A percentile compares a stretch with the other conserved stretches of the same genome.
These are phyloP conservation scores for Lepiota brunneoincarnata DNA, from an alignment of 768 basidiomycete species.

Conservation along the genomic window DNA sequence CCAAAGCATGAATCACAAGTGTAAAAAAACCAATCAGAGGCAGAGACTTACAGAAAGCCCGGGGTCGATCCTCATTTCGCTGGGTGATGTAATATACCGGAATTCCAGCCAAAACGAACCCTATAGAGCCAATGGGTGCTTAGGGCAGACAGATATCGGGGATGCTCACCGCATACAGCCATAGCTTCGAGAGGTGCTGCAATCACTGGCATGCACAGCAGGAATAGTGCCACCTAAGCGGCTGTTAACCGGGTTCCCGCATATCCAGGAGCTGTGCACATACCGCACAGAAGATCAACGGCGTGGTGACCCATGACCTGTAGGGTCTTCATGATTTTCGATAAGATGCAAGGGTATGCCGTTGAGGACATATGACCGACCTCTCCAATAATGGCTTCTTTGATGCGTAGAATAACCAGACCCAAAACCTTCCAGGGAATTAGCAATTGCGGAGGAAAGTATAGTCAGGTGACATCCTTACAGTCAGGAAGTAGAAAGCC, in stretches of 20 bases:
- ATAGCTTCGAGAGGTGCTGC: conserved; percentile 89
- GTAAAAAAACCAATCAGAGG: conserved; percentile 4
- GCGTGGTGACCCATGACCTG: conserved; percentile 88
- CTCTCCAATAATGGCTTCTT: conserved; percentile 88
- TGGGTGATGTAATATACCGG: conserved; percentile 84
- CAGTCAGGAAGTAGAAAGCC: conserved; percentile 87
- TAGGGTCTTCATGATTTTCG: conserved; percentile 66
- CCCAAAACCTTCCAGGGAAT: conserved; percentile 66
- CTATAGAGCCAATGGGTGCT: conserved; percentile 33
- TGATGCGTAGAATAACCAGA: conserved; percentile 81
- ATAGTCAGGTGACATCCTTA: conserved; percentile 28
- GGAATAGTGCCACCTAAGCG: conserved; percentile 76
- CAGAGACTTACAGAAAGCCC: conserved; percentile 38
- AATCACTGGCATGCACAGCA: conserved; percentile 91
- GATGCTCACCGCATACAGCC: conserved; percentile 73
- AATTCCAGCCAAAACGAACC: conserved; percentile 74
- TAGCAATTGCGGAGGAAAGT: background rate
- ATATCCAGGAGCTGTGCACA: conserved; percentile 23
- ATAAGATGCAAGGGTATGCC: background rate
- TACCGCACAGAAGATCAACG: conserved; percentile 85
- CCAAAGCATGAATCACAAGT: conserved; percentile 15
- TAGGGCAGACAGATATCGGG: background rate
- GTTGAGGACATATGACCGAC: conserved; percentile 29
- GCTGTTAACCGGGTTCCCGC: background rate
- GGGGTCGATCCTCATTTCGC: conserved; percentile 38